Conservation (phyloP, 1,139 yeast genomes). For the Zygoascus meyerae region DNA sequence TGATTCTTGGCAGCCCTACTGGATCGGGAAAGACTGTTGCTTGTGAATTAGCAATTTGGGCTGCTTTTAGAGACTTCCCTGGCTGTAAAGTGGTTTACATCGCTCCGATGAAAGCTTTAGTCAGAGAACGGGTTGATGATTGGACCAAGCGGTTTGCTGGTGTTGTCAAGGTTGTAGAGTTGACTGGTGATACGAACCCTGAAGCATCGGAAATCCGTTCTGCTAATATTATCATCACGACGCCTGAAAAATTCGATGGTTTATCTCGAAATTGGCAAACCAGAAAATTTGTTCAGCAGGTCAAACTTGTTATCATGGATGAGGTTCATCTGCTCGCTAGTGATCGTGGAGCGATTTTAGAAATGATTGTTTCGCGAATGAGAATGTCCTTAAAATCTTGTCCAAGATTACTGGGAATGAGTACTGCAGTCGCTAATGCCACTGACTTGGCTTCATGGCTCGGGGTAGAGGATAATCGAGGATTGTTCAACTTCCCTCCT, state of each 20-base stretch:
- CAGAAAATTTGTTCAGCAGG: slow-evolving; percentile 83
- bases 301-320: slow-evolving; percentile 93
- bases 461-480: slow-evolving; percentile 64
- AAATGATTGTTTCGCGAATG: slow-evolving; percentile 98
- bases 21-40: slow-evolving; percentile 98
- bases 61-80: slow-evolving; percentile 76
- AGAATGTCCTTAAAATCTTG: slow-evolving; percentile 72
- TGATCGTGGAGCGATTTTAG: slow-evolving; percentile 96
- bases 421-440: slow-evolving; percentile 97
- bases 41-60: slow-evolving; percentile 96
- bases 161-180: slow-evolving; percentile 63
- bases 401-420: slow-evolving; percentile 82
- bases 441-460: slow-evolving; percentile 98
- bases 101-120: slow-evolving; percentile 99
- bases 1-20: slow-evolving; percentile 95
- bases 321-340: slow-evolving; percentile 95
- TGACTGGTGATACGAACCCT: slow-evolving; percentile 96
- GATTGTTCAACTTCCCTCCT: slow-evolving; percentile 87
- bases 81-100: slow-evolving; percentile 85
- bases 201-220: slow-evolving; percentile 79
- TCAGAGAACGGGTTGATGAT: slow-evolving; percentile 92
- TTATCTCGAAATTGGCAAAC: slow-evolving; percentile 98
- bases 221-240: slow-evolving; percentile 90
- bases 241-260: slow-evolving; percentile 99
- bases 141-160: slow-evolving; percentile 56